Evolutionary conservation across 2,329 filamentous ascomycete species (phyloP).

Genomic region (Endoconidiophora polonica): DNA sequence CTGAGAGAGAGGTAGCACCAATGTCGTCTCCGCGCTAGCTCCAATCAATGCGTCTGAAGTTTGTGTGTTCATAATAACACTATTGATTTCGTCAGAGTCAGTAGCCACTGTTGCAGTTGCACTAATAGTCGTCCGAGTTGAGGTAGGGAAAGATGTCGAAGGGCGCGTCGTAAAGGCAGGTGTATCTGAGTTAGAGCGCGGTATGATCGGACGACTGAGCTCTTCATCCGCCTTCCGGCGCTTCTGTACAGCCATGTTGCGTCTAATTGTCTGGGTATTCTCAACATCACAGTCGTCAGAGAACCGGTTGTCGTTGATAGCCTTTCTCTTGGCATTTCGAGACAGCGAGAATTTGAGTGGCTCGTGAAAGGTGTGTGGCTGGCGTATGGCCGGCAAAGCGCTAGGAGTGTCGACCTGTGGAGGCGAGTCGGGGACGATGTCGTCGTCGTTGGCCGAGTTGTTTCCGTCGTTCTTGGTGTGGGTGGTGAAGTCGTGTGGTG

Average conservation of each 20-base stretch:
- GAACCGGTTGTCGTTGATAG: neutral
- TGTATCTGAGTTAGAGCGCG: neutral
- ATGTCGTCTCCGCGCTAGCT: conserved; percentile 1
- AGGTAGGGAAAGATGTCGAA: neutral
- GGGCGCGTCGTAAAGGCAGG: neutral
- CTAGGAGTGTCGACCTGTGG: neutral
- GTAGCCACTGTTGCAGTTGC: conserved; percentile 1
- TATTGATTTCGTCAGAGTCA: conserved; percentile 1
- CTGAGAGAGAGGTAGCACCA: neutral
- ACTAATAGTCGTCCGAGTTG: neutral
- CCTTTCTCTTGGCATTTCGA: conserved; percentile 3
- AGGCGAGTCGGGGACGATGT: conserved; percentile 3
- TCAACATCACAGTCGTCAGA: conserved; percentile 1
- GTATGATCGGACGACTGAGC: neutral
- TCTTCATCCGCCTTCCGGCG: conserved; percentile 4
- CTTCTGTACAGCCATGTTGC: conserved; percentile 4
- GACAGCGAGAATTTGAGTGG: neutral
- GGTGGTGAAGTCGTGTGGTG: neutral
- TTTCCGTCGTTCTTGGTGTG: neutral
- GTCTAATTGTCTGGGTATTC: neutral
- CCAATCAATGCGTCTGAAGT: conserved; percentile 1
- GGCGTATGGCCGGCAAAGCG: neutral
- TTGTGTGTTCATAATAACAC: conserved; percentile 9
- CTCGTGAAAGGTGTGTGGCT: conserved; percentile 4
- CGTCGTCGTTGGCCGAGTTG: neutral